Evolutionary conservation across 768 basidiomycete species (phyloP), one percentile per base, ranked within the genome.

Genomic region (Hortiboletus flavorubellus): DNA sequence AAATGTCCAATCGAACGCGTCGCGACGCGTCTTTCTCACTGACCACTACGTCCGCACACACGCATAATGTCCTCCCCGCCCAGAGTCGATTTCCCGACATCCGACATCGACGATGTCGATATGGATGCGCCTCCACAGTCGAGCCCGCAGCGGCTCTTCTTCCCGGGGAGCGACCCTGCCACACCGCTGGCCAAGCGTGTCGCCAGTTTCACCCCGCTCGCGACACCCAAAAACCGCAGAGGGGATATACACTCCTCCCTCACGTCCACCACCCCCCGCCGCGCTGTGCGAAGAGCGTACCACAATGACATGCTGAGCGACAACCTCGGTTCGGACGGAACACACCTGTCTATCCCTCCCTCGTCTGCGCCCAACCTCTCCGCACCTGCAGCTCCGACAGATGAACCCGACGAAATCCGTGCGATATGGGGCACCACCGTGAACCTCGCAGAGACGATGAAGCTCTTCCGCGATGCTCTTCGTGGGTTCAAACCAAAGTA

Each of bases 341-440:
- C 79, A 0, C 72, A 78, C 47, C 75, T 86, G 29, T 79, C 79
- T 38, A 69, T 85, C 11, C 84, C 86, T 10, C 68, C 76, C 21
- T 87, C 86, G 4, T 84, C 80, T 49, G 80, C 66, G 12, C 76
- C 73, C 29, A 73, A 72, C 50, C 80, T 85, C 40, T 89, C 87
- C 50, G 89, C 79, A 8, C 84, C 80, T 15, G 80, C 76, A 30
- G 78, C 69, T 1, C 83, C 81, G 14, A 83, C 81, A 12, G 89
- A 87, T 56, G 86, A 87, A 51, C 87, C 87, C 0, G 90, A 91
- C 53, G 91, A 91, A 61, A 89, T 93, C 48, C 81, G 91, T 51
- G 93, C 93, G 23, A 92, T 99, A 57, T 99, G 97, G 96, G 97
- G 97, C 31, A 99, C 97, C 0, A 95, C 92, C 2, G 94, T 99